Evolutionary conservation across 495 filamentous ascomycete genomes (phyloP), one percentile per base, ranked within the genome.

Genomic region (Daldinia caldariorum): DNA sequence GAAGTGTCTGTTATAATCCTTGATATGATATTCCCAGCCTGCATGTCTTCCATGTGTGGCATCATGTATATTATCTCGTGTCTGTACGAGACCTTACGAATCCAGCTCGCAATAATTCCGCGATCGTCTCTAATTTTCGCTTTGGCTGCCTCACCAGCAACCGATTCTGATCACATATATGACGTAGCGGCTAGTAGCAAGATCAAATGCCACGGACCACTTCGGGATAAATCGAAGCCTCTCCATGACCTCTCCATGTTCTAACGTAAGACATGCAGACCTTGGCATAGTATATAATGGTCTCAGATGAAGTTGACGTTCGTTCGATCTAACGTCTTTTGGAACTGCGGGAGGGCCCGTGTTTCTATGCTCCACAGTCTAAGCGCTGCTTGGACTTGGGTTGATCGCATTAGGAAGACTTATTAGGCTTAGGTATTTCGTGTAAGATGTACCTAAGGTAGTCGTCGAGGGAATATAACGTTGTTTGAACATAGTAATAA

Each of bases 311-410:
- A 32, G 35, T 66, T n/a, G 50, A 55, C 20, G 41, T 65, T 65
- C 38, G 51, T 54, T 53, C n/a, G 41, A 47, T 61, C 56, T 51
- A 70, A 66, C 59, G 63, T 55, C 38, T 31, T 13, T 63, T 35
- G 16, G 63, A 53, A 54, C 41, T 13, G 56, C 70, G 64, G 70
- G 70, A 72, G 65, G 34, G 61, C 49, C 70, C 70, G 70, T 62
- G 26, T 34, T 39, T 68, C 70, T 61, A 58, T 26, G 50, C 56
- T 68, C 63, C 61, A 54, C 57, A 57, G 20, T 3, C 35, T 62
- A 69, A 53, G 65, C 43, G 65, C 65, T 68, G 65, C 65, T 63
- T 60, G 13, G n/a, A 54, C 37, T 39, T 12, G 18, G 32, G 49
- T 32, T 26, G 43, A 31, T 14, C 26, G 22, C 29, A 26, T 53